These are phyloP conservation scores for Daldinia eschscholtzii DNA, from an alignment of 2,329 filamentous ascomycete species.

Conservation along the genomic window DNA sequence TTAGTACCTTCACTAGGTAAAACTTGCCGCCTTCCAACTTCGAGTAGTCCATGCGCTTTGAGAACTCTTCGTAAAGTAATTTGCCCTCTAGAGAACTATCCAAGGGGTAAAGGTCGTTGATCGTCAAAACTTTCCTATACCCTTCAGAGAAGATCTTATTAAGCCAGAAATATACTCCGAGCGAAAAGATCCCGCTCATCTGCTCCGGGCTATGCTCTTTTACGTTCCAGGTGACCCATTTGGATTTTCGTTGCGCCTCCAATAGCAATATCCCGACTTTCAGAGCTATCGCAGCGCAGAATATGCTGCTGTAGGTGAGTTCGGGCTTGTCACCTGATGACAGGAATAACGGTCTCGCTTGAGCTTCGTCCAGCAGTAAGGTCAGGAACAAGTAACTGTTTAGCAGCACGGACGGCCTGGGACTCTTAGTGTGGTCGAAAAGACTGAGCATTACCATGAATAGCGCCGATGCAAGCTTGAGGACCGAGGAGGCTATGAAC, in stretches of 20 bases:
- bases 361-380: background rate
- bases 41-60: background rate
- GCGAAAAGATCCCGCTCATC: slow-evolving; percentile 50
- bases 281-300: background rate
- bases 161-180: slow-evolving; percentile 52
- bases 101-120: background rate
- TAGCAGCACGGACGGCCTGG: background rate
- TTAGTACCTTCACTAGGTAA: background rate
- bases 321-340: background rate
- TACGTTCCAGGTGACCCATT: slow-evolving; percentile 31
- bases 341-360: background rate
- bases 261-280: slow-evolving; percentile 19
- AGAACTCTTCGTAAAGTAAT: background rate
- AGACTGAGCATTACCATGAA: background rate
- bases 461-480: background rate
- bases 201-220: slow-evolving; percentile 49
- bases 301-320: background rate
- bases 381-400: background rate
- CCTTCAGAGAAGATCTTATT: background rate
- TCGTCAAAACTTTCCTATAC: background rate
- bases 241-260: slow-evolving; percentile 31
- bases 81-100: background rate
- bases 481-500: background rate
- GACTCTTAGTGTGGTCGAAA: background rate
- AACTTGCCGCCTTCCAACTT: background rate